These are phyloP conservation scores for Juglanconis oblonga DNA, from an alignment of 2,329 filamentous ascomycete genomes.

Conservation along the genomic window DNA sequence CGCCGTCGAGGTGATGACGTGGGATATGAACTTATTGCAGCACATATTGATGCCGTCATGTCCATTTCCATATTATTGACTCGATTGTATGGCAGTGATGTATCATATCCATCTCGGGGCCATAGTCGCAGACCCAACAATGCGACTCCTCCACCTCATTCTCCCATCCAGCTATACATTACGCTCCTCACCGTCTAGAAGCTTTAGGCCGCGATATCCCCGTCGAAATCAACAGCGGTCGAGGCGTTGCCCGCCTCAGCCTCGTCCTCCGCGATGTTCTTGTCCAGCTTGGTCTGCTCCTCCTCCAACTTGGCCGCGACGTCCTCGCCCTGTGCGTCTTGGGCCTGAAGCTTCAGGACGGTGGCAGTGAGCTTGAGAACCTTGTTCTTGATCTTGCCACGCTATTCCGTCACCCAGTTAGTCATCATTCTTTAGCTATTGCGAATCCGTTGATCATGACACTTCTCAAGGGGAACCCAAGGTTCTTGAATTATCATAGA, in stretches of 20 bases:
- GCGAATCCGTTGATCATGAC: no score
- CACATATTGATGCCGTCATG: no score
- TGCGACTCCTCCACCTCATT: not conserved
- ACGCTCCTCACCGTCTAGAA: not conserved
- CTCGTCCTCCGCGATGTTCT: constrained; percentile 41
- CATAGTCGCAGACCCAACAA: no score
- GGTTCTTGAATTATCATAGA: not conserved
- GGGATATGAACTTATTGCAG: no score
- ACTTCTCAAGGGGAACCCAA: no score
- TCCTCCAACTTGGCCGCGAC: constrained; percentile 34
- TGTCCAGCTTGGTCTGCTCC: constrained; percentile 42
- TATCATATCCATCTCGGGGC: no score
- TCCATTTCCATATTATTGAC: no score
- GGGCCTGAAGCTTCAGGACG: constrained; percentile 40
- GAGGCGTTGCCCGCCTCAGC: constrained; percentile 36
- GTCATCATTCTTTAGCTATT: not conserved
- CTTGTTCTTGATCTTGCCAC: constrained; percentile 49
- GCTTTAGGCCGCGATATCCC: not conserved
- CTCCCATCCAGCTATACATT: not conserved
- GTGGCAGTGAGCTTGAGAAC: constrained; percentile 46
- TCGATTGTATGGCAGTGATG: no score
- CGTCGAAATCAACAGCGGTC: constrained; percentile 33
- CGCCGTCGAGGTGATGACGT: no score
- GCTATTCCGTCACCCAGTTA: constrained; percentile 20
- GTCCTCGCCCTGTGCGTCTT: constrained; percentile 40